Base-by-base conservation (phyloP, 345 rosid genomes). In the Aethionema arabicum region DNA sequence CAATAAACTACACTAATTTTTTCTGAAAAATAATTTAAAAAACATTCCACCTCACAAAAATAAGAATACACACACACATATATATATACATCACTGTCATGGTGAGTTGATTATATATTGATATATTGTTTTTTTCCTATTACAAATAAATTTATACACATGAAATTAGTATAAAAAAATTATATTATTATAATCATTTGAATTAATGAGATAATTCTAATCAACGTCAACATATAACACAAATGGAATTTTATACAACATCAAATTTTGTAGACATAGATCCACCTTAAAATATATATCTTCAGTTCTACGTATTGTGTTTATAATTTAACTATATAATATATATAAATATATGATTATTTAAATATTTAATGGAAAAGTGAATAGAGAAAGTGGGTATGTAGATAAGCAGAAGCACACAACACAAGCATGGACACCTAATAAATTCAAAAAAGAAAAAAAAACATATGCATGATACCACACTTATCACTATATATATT, bases 401-500 rank as follows among this genome's bases (percentile, higher is more conserved):
- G 58, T 63, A 36, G 52, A 70, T 48, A 70, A 48, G 68, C 63
- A 69, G 68, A 62, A 55, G 74, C 52, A 70, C 64, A 70, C 1
- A 21, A 70, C 64, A 70, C 1, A 21, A 50, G 64, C 65, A 70
- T 70, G 69, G 69, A 59, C 74, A 70, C 74, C 74, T 70, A 63
- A 63, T 70, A 48, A 33, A 63, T 41, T 63, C 74, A 50, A 56
- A 63, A 63, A 56, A 47, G 27, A 21, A 21, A 21, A 21, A 21
- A 70, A 63, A 69, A 69, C 68, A 69, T 63, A 69, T 54, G 68
- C 74, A 69, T 62, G 74, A 62, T 61, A 62, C 68, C 58, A 55
- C 63, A 54, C 56, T 69, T 69, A 61, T 60, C 66, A 68, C 66
- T 36, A 45, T 7, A 35, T 29, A 52, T 43, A 21, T 21, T 21